These are phyloP conservation scores for Blastomyces parvus DNA, from an alignment of 2,329 filamentous ascomycete species.

Conservation along the genomic window DNA sequence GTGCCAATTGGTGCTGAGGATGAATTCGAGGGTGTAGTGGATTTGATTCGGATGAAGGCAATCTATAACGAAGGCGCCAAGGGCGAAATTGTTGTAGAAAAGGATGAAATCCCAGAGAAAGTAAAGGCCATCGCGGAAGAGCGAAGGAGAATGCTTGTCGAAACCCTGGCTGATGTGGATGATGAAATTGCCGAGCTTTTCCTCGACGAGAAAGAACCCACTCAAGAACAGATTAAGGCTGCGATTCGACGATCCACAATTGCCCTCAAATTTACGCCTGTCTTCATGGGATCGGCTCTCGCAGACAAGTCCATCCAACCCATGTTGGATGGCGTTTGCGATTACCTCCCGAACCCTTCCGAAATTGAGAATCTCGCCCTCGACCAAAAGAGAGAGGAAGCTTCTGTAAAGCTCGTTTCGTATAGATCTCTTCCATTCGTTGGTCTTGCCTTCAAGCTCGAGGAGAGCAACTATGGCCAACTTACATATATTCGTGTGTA, in stretches of 20 bases:
- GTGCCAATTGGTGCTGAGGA: slow-evolving; percentile 90
- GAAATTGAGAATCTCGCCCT: slow-evolving; percentile 85
- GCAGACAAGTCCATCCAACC: slow-evolving; percentile 93
- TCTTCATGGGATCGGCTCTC: slow-evolving; percentile 91
- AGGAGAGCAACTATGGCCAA: slow-evolving; percentile 97
- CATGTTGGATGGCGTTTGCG: slow-evolving; percentile 92
- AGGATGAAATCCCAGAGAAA: slow-evolving; percentile 74
- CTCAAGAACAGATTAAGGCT: slow-evolving; percentile 72
- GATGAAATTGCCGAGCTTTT: slow-evolving; percentile 96
- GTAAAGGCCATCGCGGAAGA: slow-evolving; percentile 67
- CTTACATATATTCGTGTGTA: slow-evolving; percentile 98
- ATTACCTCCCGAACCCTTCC: slow-evolving; percentile 85
- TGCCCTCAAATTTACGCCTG: slow-evolving; percentile 77
- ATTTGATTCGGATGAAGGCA: slow-evolving; percentile 83
- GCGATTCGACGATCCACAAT: slow-evolving; percentile 91
- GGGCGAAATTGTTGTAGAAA: slow-evolving; percentile 66
- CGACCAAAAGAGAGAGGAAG: slow-evolving; percentile 69
- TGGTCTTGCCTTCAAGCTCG: slow-evolving; percentile 93
- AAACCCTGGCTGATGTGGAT: slow-evolving; percentile 93
- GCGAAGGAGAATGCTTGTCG: slow-evolving; percentile 76
- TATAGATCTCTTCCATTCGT: slow-evolving; percentile 80
- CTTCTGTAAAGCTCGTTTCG: slow-evolving; percentile 68
- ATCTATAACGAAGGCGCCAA: slow-evolving; percentile 82
- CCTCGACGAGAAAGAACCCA: slow-evolving; percentile 75
- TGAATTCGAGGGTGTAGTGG: slow-evolving; percentile 83